Percentiles rank a stretch among this genome's conserved stretches.
Conservation (phyloP, 495 filamentous ascomycete species). For the Podospora pseudopauciseta region DNA sequence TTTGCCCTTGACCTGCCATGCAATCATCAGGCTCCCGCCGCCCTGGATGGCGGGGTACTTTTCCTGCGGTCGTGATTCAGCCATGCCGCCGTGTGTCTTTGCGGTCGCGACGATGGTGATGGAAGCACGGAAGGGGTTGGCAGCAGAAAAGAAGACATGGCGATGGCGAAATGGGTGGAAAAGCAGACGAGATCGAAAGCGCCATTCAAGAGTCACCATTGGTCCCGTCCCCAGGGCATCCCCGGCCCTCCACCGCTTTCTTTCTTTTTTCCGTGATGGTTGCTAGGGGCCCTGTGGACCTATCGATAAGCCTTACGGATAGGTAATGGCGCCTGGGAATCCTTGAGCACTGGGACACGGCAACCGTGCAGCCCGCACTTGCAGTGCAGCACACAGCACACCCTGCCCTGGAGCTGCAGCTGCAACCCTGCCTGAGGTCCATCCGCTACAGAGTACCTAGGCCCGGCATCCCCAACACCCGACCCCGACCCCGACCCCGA, state of each 20-base stretch:
- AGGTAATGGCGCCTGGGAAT: too few relatives aligned
- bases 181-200: background rate
- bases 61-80: slow-evolving; percentile 26
- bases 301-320: slow-evolving; percentile 2
- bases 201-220: background rate
- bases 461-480: too few relatives aligned
- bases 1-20: slow-evolving; percentile 88
- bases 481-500: too few relatives aligned
- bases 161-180: background rate
- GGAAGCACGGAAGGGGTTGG: background rate
- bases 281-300: background rate
- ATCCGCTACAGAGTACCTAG: too few relatives aligned
- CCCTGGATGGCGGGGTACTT: slow-evolving; percentile 77
- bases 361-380: too few relatives aligned
- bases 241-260: background rate
- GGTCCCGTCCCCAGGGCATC: too few relatives aligned
- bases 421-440: too few relatives aligned
- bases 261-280: background rate
- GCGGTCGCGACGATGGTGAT: background rate
- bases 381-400: too few relatives aligned
- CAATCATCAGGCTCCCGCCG: slow-evolving; percentile 87
- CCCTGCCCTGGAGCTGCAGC: too few relatives aligned
- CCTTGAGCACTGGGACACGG: too few relatives aligned
- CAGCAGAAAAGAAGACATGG: background rate
- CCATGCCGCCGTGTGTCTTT: slow-evolving; percentile 40